Conservation (phyloP, 495 filamentous ascomycete genomes). For the Filosporella fistucella region DNA sequence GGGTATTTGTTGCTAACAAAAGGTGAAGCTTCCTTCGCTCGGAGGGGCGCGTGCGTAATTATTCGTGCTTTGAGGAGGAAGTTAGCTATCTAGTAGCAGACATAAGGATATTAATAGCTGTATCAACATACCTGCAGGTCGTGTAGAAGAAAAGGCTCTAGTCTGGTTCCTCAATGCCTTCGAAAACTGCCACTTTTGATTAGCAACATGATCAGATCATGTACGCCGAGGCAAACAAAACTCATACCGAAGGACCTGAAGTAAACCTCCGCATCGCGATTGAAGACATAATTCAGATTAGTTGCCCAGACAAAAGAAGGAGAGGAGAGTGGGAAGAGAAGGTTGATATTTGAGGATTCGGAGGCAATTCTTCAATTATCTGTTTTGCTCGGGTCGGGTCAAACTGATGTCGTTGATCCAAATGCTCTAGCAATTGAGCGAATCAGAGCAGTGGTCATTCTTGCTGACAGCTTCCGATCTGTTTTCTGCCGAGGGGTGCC, state of each 20-base stretch:
- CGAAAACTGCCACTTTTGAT: slow-evolving; percentile 35
- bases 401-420: slow-evolving; percentile 15
- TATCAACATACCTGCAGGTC: slow-evolving; percentile 64
- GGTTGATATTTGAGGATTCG: not conserved
- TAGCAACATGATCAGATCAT: not conserved
- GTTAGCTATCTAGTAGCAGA: slow-evolving; percentile 29
- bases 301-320: slow-evolving; percentile 4
- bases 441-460: slow-evolving; percentile 10
- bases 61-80: slow-evolving; percentile 56
- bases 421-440: slow-evolving; percentile 17
- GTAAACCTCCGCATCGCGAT: slow-evolving; percentile 25
- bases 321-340: slow-evolving; percentile 9
- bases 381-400: not conserved
- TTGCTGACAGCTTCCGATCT: slow-evolving; percentile 6
- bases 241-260: slow-evolving; percentile 24
- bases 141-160: slow-evolving; percentile 81
- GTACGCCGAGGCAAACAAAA: not conserved
- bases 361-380: no score
- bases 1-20: slow-evolving; percentile 84
- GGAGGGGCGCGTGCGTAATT: slow-evolving; percentile 75
- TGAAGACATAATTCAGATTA: slow-evolving; percentile 22
- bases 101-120: not conserved
- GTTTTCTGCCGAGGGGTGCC: slow-evolving; percentile 10
- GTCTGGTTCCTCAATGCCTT: slow-evolving; percentile 45
- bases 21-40: slow-evolving; percentile 85